Evolutionary conservation across 176 grass and related monocot genomes (phyloP).

Genomic region (Ensete ventricosum): DNA sequence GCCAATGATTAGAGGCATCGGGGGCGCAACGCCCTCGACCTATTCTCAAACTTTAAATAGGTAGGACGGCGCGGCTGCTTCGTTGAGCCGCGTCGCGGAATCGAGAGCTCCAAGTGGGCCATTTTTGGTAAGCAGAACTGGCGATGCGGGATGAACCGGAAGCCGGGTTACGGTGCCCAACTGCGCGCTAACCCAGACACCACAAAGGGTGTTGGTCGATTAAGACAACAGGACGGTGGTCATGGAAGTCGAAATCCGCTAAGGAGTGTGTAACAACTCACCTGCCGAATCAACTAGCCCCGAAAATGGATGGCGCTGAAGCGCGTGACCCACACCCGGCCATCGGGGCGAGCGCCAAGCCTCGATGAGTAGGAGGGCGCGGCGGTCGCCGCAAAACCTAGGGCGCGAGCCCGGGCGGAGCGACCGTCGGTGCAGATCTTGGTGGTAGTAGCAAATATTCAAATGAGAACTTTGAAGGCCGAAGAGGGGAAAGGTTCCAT

Average conservation of each 20-base stretch:
- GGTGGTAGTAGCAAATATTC: conserved; percentile 4
- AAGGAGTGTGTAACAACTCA: conserved; percentile 76
- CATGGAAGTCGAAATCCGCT: conserved; percentile 56
- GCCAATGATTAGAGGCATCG: too few relatives aligned
- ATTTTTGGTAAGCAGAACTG: too few relatives aligned
- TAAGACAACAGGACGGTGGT: conserved; percentile 22
- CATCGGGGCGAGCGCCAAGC: conserved; percentile 31
- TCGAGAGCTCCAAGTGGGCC: too few relatives aligned
- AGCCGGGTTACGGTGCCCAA: too few relatives aligned
- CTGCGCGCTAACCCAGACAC: conserved; percentile 15
- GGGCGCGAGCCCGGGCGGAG: conserved; percentile 11
- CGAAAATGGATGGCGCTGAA: conserved; percentile 55
- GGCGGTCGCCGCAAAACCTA: conserved; percentile 8
- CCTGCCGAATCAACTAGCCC: conserved; percentile 78
- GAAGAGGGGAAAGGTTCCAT: too few relatives aligned
- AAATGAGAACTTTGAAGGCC: too few relatives aligned
- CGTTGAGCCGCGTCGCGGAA: too few relatives aligned
- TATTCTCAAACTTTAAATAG: too few relatives aligned
- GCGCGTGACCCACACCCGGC: conserved; percentile 54
- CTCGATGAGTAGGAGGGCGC: conserved; percentile 15
- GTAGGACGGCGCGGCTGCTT: too few relatives aligned
- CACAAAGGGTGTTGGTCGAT: conserved; percentile 52
- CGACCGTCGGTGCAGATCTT: conserved; percentile 1
- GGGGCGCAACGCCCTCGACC: too few relatives aligned
- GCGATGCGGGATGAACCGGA: too few relatives aligned